Evolutionary conservation across 208 protist genomes (phyloP), one percentile per base, ranked within the genome.

Genomic region (Phytomonas serpens): DNA sequence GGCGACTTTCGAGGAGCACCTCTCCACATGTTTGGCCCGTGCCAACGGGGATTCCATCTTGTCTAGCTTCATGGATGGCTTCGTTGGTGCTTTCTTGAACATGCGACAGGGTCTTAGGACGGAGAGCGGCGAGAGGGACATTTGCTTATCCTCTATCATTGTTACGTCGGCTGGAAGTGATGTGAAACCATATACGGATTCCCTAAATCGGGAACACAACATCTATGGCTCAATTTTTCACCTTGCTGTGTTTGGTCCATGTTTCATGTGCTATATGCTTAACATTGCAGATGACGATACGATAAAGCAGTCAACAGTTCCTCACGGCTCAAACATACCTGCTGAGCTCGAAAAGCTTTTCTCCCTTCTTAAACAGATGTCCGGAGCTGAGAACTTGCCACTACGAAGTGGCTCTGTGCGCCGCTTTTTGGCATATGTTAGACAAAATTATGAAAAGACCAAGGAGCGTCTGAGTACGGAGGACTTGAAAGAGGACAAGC

Each of bases 351-450:
- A 78, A 34, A 75, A 70, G 7, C 69, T 86, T 31, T 72, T 92
- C 23, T 64, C 42, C 4, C 64, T 90, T 31, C 86, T 91, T 14
- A 37, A 77, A 40, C 75, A 75, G 38, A 86, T 94, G 77, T 69
- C 80, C 0, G 73, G 10, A 0, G 34, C 77, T n/a, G 76, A 85
- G 72, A 94, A 94, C 69, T 90, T 89, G 70, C 81, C 84, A 27
- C 74, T 92, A 40, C 80, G 89, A 68, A 91, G 79, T 69, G 89
- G 86, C 3, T 94, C 89, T 3, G 84, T 94, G 61, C 76, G 75
- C 67, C 80, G 89, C 47, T 94, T 94, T 75, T 80, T 92, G 37
- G 78, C 78, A 61, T 90, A 87, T 72, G 80, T 94, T 9, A 76
- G 85, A 77, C 74, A 80, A 37, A 78, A 80, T 0, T 79, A 87